Conservation (phyloP, 495 filamentous ascomycete species). For the Penicillium steckii region DNA sequence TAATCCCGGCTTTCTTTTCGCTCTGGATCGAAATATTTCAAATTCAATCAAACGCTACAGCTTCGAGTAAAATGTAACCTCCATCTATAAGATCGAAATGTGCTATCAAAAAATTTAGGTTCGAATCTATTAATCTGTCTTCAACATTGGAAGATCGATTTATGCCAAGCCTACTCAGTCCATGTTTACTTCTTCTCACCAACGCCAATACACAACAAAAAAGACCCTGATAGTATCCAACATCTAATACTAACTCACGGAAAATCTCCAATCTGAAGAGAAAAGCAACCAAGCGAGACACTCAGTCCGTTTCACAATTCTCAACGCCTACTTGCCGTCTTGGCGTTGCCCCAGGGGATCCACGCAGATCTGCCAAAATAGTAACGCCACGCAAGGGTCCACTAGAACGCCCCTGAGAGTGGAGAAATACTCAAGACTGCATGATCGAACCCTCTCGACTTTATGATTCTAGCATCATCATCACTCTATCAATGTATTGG, state of each 20-base stretch:
- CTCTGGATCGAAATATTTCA: no score
- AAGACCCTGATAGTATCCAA: background rate
- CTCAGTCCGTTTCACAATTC: background rate
- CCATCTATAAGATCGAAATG: background rate
- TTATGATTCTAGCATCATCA: conserved; percentile 10
- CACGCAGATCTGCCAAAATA: conserved; percentile 22
- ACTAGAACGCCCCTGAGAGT: conserved; percentile 21
- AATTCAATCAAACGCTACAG: no score
- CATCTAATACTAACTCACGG: background rate
- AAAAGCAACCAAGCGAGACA: conserved; percentile 5
- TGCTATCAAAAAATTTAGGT: no score
- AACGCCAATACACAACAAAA: background rate
- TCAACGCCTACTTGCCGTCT: conserved; percentile 14
- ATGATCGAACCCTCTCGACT: background rate
- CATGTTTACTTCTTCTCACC: background rate
- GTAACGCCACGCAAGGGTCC: conserved; percentile 25
- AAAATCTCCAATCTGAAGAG: background rate
- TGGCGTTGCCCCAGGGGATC: conserved; percentile 14
- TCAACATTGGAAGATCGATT: no score
- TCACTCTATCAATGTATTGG: conserved; percentile 15
- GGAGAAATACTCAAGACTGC: conserved; percentile 10
- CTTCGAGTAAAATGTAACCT: background rate
- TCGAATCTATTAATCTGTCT: background rate
- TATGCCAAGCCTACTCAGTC: no score
- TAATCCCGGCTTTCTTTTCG: no score